Evolutionary conservation across 225 moss, liverwort and hornwort genomes (phyloP), one percentile per base, ranked within the genome.

Genomic region (Anthoceros angustus): DNA sequence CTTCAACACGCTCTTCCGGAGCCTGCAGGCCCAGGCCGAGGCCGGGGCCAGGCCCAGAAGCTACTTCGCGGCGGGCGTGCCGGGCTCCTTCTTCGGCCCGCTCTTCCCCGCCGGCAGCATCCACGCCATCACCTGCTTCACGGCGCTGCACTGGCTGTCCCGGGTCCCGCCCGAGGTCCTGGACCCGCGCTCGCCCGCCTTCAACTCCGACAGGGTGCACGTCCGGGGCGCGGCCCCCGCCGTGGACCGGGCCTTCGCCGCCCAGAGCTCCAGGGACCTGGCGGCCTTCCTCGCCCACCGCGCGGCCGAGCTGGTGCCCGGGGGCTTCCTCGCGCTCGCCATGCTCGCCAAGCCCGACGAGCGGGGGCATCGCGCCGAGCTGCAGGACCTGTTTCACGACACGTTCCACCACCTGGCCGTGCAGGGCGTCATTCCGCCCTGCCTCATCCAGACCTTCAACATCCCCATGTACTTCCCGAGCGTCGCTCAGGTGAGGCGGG

Each of bases 61-160:
- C n/a, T 76, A 79, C 66, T 79, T 61, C 41, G 76, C 76, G 12
- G 75, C 79, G 0, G 79, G 74, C 6, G 79, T 76, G 42, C 76
- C 79, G 20, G 79, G 76, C 7, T 79, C 75, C 21, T 79, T 79
- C 61, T 79, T 75, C 15, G 75, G 76, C 65, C 79, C 74, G 0
- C 46, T 79, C 16, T 79, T 79, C 25, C 79, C 79, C 16, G 6
- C 23, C 41, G 70, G 43, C 12, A 75, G 75, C 62, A 72, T 79
- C 43, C 72, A 79, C 72, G 43, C 73, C 41, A 68, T 79, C 12
- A 76, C 73, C 63, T 79, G 71, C 40, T 65, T 73, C 15, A 72
- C 72, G 79, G 75, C 79, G 62, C 70, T 76, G 76, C 79, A 79
- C 70, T 79, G 76, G 79, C 69, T 79, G 42, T 79, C 79, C 7